phyloP scores from a whole-genome alignment of 176 grass and related monocot genomes.

The Zea mays region DNA sequence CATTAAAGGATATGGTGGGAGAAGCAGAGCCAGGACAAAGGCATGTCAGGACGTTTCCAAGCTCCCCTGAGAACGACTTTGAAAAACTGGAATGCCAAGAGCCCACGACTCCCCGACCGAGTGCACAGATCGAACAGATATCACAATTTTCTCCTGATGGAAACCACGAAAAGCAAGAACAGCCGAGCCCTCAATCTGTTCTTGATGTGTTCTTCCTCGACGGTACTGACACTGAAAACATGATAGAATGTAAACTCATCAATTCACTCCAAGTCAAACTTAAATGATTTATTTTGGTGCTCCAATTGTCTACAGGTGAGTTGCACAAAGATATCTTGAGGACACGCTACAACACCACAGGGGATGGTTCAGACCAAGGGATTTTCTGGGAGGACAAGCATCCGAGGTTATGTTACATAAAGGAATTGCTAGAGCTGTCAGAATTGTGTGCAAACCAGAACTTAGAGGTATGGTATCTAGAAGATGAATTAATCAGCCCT shows the following conservation, averaged over 20 bases:
- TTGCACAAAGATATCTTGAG: slow-evolving; percentile 18
- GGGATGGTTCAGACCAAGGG: slow-evolving; percentile 18
- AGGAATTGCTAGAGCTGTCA: slow-evolving; percentile 51
- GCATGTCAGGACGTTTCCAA: slow-evolving; percentile 6
- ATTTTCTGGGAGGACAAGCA: slow-evolving; percentile 45
- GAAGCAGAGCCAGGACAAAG: slow-evolving; percentile 14
- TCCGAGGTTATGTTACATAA: slow-evolving; percentile 49
- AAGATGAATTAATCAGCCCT: slow-evolving; percentile 55
- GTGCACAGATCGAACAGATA: slow-evolving; percentile 11
- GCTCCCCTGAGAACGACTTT: slow-evolving; percentile 28
- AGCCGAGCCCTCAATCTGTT: slow-evolving; percentile 53
- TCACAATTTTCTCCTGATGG: slow-evolving; percentile 32
- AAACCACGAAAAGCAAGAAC: slow-evolving; percentile 50
- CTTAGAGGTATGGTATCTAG: slow-evolving; percentile 53
- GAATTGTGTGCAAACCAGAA: slow-evolving; percentile 46
- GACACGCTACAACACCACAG: slow-evolving; percentile 4
- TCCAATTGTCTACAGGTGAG: slow-evolving; percentile 47
- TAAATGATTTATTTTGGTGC: slow-evolving; percentile 28
- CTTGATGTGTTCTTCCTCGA: slow-evolving; percentile 45
- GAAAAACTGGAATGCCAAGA: slow-evolving; percentile 35
- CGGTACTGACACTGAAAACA: slow-evolving; percentile 20
- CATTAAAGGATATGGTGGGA: slow-evolving; percentile 37
- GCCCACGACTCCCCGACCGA: slow-evolving; percentile 34
- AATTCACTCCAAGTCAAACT: neutral
- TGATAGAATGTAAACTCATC: slow-evolving; percentile 36